These are phyloP conservation scores for Lyophyllum decastes DNA, from an alignment of 768 basidiomycete genomes.

Conservation along the genomic window DNA sequence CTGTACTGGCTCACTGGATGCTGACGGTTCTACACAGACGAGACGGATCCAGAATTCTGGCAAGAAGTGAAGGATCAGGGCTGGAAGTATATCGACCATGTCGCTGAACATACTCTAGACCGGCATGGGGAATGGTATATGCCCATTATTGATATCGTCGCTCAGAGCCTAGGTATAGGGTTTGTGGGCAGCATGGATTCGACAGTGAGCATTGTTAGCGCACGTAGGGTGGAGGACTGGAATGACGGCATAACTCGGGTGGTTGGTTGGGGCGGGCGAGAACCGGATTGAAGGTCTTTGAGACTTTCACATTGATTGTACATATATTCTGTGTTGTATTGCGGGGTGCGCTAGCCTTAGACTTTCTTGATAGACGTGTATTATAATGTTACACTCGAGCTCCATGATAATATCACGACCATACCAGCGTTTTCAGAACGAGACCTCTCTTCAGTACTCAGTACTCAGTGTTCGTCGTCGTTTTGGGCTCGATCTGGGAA, in stretches of 20 bases:
- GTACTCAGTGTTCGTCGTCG: too few species aligned
- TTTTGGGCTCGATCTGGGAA: too few species aligned
- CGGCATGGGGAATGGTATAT: conserved; percentile 46
- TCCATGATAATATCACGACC: not conserved
- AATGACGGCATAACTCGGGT: conserved; percentile 41
- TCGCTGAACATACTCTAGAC: conserved; percentile 31
- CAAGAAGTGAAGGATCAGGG: conserved; percentile 35
- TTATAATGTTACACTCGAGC: not conserved
- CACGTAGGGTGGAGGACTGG: conserved; percentile 59
- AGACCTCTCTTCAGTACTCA: too few species aligned
- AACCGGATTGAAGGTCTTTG: not conserved
- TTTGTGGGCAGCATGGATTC: conserved; percentile 60
- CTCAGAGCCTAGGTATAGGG: conserved; percentile 55
- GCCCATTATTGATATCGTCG: conserved; percentile 52
- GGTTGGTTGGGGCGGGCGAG: conserved; percentile 23
- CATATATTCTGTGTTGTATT: not conserved
- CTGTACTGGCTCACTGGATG: not conserved
- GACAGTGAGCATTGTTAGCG: conserved; percentile 56
- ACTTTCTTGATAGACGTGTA: not conserved
- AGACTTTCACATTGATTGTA: not conserved
- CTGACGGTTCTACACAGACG: conserved; percentile 34
- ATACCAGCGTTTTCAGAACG: not conserved
- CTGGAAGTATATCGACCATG: conserved; percentile 47
- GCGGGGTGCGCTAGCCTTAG: not conserved
- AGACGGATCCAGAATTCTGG: conserved; percentile 45